Base-by-base conservation (phyloP, 345 rosid species). In the Acer yangbiense region DNA sequence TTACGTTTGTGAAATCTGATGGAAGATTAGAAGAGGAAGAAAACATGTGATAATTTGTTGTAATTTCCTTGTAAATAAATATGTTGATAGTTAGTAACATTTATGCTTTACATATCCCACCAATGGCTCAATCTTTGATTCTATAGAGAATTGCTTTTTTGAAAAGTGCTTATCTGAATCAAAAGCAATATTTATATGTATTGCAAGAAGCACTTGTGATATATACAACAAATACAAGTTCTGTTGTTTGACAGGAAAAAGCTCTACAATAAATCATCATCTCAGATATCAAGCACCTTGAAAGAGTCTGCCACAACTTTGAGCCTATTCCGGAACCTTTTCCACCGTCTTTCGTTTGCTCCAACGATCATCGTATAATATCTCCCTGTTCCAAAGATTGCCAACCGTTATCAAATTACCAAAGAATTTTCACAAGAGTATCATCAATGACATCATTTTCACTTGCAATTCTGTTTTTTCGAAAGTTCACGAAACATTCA, bases 221-320 rank as follows among this genome's bases (percentile, higher is more conserved):
- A 64, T 63, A 11, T 46, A 63, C 61, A 74, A 52, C 39, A 35
- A 10, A 46, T 13, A 44, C 44, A 41, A 44, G 17, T 25, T 21
- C 16, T 20, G 8, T 21, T 41, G 52, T n/a, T 14, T 60, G 5
- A 21, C 54, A 18, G 20, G 18, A 54, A 54, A 0, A 54, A 7
- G 63, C 64, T 35, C 25, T 20, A 21, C 3, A n/a, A 20, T 16
- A 71, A 25, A 68, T 52, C 63, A 0, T 7, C 64, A 7, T 60
- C 64, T 91, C 83, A 89, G 74, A 90, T 89, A 29, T 93, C 83
- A 43, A 91, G 86, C 78, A 91, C 82, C 82, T 75, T 86, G 87
- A 90, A 90, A 73, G 97, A 91, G 80, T 93, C 95, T 2, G 95
- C 94, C 5, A 91, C 94, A 58, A 91, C 93, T 85, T 90, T 85